Conservation (phyloP, 2,329 filamentous ascomycete species). For the Scolecobasidium constrictum region DNA sequence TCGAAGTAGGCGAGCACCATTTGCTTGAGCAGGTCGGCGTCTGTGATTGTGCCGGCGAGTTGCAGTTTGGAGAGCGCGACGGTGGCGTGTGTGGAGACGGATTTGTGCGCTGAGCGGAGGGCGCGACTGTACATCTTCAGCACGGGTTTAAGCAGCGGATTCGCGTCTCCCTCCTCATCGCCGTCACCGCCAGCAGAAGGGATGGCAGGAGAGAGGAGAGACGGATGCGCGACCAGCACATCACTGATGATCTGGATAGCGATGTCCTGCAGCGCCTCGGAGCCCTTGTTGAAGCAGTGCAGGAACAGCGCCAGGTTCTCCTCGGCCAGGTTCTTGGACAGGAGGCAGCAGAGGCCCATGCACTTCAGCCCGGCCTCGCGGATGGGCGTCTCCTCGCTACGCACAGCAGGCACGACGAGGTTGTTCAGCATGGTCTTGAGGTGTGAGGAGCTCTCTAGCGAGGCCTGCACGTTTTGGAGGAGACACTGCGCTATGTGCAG, state of each 20-base stretch:
- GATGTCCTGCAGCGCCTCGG: conserved; percentile 79
- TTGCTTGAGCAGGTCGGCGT: conserved; percentile 58
- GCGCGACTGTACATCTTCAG: conserved; percentile 80
- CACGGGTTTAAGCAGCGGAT: conserved; percentile 46
- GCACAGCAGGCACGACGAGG: conserved; percentile 86
- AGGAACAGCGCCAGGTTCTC: conserved; percentile 90
- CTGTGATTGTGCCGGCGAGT: conserved; percentile 59
- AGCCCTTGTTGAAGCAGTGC: conserved; percentile 90
- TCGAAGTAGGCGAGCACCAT: conserved; percentile 85
- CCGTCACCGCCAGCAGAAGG: conserved; percentile 24
- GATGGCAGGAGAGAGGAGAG: conserved; percentile 50
- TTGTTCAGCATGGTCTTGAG: conserved; percentile 98
- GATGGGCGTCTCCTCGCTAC: conserved; percentile 85
- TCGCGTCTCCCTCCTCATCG: conserved; percentile 14
- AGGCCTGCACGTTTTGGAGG: conserved; percentile 83
- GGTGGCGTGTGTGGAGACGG: conserved; percentile 72
- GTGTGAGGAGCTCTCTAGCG: conserved; percentile 78
- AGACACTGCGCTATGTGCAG: conserved; percentile 96
- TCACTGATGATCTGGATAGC: conserved; percentile 87
- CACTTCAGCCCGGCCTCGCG: conserved; percentile 84
- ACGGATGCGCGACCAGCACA: conserved; percentile 80
- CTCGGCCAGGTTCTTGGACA: conserved; percentile 83
- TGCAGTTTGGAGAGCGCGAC: conserved; percentile 78
- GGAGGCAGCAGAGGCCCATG: conserved; percentile 78
- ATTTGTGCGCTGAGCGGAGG: conserved; percentile 58